A percentile compares a stretch with the other conserved stretches of the same genome.
Evolutionary conservation across 2,329 filamentous ascomycete species (phyloP).

Genomic region (Cladorrhinum sp.): DNA sequence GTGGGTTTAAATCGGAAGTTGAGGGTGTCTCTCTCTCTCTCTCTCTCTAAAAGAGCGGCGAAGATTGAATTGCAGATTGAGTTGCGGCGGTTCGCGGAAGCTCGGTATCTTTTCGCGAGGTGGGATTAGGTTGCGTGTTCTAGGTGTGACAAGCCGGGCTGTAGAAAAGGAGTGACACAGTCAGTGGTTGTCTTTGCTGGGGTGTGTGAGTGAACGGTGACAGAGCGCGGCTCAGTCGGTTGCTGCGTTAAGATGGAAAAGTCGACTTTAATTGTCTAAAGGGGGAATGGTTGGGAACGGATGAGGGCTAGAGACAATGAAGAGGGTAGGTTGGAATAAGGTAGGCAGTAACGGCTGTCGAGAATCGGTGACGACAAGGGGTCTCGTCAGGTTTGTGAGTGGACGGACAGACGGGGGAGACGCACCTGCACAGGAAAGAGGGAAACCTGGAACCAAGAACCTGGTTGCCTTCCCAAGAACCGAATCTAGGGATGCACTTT

Average conservation of each 20-base stretch:
- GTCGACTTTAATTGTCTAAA: neutral
- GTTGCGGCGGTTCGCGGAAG: neutral
- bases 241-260: neutral
- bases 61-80: neutral
- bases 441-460: constrained; percentile 16
- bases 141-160: constrained; percentile 13
- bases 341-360: neutral
- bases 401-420: constrained; percentile 10
- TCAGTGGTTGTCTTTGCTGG: constrained; percentile 11
- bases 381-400: neutral
- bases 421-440: constrained; percentile 14
- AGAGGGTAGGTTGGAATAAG: neutral
- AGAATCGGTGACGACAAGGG: neutral
- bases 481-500: neutral
- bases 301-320: neutral
- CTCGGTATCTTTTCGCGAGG: constrained; percentile 1
- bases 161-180: constrained; percentile 10
- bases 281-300: neutral
- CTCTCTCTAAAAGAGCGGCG: neutral
- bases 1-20: constrained; percentile 11
- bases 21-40: too few species aligned
- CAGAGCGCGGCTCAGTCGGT: neutral
- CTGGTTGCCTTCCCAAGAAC: constrained; percentile 5
- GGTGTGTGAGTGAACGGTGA: neutral
- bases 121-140: constrained; percentile 1